phyloP scores from a whole-genome alignment of 2,329 filamentous ascomycete species.

The Talaromyces funiculosus region DNA sequence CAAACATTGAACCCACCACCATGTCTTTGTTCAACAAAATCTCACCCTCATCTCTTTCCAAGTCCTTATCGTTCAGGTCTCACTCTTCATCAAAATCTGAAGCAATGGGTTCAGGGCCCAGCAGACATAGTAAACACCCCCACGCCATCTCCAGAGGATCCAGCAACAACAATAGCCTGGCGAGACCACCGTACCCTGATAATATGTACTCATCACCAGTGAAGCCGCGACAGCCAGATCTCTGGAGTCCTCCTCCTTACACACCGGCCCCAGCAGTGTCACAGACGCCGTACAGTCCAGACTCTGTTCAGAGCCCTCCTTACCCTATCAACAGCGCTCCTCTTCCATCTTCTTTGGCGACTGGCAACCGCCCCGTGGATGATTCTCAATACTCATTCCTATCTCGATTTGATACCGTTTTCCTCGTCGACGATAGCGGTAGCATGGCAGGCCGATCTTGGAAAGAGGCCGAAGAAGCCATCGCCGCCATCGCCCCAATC shows the following conservation, averaged over 20 bases:
- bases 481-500: constrained; percentile 71
- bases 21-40: constrained; percentile 8
- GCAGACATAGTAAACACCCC: neutral
- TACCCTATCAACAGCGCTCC: neutral
- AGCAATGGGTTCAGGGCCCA: constrained; percentile 3
- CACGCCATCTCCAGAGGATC: neutral
- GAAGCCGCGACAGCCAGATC: neutral
- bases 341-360: neutral
- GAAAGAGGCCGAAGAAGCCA: constrained; percentile 65
- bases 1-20: constrained; percentile 10
- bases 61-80: neutral
- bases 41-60: neutral
- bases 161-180: neutral
- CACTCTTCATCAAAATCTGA: neutral
- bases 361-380: constrained; percentile 5
- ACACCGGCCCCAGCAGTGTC: neutral
- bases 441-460: constrained; percentile 77
- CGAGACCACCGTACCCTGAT: neutral
- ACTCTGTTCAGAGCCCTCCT: neutral
- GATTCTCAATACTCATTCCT: constrained; percentile 75
- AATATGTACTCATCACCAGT: neutral
- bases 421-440: constrained; percentile 86
- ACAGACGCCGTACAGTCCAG: constrained; percentile 1
- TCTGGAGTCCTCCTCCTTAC: constrained; percentile 11
- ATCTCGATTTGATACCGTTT: constrained; percentile 73